Percentiles rank a stretch among this genome's conserved stretches.
Conservation (phyloP, 2,329 filamentous ascomycete species). For the Setomelanomma holmii region DNA sequence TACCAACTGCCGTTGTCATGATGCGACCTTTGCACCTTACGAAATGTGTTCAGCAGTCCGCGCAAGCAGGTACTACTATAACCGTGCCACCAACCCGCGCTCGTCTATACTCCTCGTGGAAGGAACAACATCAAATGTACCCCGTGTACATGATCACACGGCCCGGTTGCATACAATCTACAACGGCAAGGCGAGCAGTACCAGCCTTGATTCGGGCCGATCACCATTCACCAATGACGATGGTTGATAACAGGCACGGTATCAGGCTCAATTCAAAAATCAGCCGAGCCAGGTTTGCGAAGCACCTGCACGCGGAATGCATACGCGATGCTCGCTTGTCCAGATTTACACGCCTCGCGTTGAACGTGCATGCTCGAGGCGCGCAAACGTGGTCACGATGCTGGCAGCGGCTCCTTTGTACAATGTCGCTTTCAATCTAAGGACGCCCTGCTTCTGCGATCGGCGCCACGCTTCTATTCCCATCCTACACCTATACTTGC, state of each 20-base stretch:
- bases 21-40: background rate
- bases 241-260: slow-evolving; percentile 2
- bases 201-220: slow-evolving; percentile 13
- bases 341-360: background rate
- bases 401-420: background rate
- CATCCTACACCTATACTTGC: background rate
- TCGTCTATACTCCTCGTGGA: background rate
- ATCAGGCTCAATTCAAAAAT: slow-evolving; percentile 15
- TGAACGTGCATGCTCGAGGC: background rate
- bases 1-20: background rate
- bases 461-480: background rate
- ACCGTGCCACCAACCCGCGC: background rate
- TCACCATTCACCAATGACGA: background rate
- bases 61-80: background rate
- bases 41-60: slow-evolving; percentile 1
- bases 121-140: slow-evolving; percentile 6
- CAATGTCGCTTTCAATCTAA: background rate
- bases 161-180: slow-evolving; percentile 8
- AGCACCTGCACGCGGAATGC: background rate
- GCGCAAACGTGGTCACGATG: background rate
- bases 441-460: background rate
- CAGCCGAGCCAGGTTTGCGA: slow-evolving; percentile 6
- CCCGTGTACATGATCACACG: slow-evolving; percentile 15
- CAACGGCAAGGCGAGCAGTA: slow-evolving; percentile 4
- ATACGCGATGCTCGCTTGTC: background rate